Conservation (phyloP, 1,284 basidiomycete genomes). For the Ustilago trichophora region DNA sequence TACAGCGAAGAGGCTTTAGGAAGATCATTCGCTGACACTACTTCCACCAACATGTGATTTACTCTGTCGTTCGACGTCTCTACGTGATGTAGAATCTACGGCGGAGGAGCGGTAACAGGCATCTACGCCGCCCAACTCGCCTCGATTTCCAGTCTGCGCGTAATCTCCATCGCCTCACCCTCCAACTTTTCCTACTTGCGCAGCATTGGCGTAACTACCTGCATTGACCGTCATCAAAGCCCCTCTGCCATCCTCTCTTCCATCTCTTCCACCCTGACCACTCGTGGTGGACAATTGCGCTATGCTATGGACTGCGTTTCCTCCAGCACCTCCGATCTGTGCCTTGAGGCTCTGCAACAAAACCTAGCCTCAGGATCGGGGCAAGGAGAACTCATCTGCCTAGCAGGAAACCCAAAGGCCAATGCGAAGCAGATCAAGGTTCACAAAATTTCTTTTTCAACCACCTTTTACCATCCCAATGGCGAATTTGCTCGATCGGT, state of each 20-base stretch:
- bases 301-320: constrained; percentile 58
- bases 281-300: constrained; percentile 14
- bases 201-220: constrained; percentile 36
- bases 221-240: constrained; percentile 45
- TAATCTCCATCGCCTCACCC: constrained; percentile 52
- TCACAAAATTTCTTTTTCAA: constrained; percentile 57
- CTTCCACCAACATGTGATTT: no score
- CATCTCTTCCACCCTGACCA: constrained; percentile 13
- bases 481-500: constrained; percentile 20
- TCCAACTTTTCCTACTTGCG: constrained; percentile 49
- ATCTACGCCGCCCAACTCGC: constrained; percentile 56
- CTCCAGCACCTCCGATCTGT: constrained; percentile 42
- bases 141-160: constrained; percentile 24
- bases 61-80: no score
- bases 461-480: constrained; percentile 53
- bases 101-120: constrained; percentile 59
- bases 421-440: constrained; percentile 13
- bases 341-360: constrained; percentile 15
- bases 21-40: no score
- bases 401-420: constrained; percentile 54
- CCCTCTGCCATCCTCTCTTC: constrained; percentile 14
- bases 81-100: constrained; percentile 52
- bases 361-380: no score
- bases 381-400: constrained; percentile 41
- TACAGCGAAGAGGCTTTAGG: no score